Evolutionary conservation across 306 rosid species (phyloP).

Genomic region (Castanea mollissima): DNA sequence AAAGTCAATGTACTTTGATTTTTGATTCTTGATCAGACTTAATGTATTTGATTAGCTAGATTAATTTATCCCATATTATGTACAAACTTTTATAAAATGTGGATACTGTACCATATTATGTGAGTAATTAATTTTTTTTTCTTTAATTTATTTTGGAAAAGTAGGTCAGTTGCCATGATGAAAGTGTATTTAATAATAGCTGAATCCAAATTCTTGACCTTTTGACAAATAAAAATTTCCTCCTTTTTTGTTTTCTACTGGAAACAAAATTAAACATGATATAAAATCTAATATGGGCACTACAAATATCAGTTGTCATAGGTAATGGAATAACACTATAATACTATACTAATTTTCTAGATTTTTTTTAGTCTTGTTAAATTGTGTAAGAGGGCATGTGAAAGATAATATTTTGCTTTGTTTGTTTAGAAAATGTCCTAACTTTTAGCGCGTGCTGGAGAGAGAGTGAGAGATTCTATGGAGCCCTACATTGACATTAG

Average conservation of each 20-base stretch:
- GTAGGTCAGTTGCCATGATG: not conserved
- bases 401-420: not conserved
- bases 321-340: too few species aligned
- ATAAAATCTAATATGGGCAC: too few species aligned
- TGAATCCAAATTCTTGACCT: not conserved
- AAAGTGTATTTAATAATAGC: not conserved
- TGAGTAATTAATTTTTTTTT: not conserved
- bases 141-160: not conserved
- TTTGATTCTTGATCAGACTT: not conserved
- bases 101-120: not conserved
- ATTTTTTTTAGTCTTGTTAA: too few species aligned
- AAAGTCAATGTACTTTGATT: not conserved
- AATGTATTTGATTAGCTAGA: not conserved
- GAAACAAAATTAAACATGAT: not conserved
- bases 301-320: too few species aligned
- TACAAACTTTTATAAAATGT: not conserved
- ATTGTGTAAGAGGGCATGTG: not conserved
- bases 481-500: too few species aligned
- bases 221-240: not conserved
- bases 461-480: too few species aligned
- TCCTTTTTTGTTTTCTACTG: not conserved
- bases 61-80: not conserved
- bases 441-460: constrained; percentile 17
- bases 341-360: too few species aligned
- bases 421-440: not conserved